Conservation (phyloP, 2,329 filamentous ascomycete genomes). For the Apiospora saccharicola region DNA sequence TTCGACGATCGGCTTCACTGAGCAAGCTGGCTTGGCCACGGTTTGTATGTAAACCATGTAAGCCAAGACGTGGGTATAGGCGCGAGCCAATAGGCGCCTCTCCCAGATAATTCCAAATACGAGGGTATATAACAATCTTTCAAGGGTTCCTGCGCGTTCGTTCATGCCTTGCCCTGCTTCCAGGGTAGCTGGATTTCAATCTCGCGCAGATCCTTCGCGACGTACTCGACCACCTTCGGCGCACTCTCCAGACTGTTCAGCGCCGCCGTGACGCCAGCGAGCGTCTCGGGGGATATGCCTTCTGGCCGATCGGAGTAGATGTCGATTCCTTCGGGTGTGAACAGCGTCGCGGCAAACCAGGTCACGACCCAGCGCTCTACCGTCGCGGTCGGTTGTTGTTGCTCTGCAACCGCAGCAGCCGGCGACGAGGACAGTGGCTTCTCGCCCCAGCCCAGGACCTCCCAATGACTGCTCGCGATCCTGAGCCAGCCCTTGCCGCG, state of each 20-base stretch:
- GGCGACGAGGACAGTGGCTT: constrained; percentile 35
- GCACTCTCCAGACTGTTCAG: constrained; percentile 62
- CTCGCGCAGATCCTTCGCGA: constrained; percentile 55
- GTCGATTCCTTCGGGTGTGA: constrained; percentile 84
- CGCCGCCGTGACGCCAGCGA: constrained; percentile 62
- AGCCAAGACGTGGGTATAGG: neutral
- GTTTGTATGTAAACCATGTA: neutral
- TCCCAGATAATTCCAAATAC: neutral
- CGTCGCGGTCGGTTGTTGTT: constrained; percentile 39
- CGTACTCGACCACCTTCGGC: constrained; percentile 60
- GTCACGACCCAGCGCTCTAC: constrained; percentile 78
- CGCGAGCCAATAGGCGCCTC: neutral
- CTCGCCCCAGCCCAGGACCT: constrained; percentile 79
- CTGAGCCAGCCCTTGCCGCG: constrained; percentile 77
- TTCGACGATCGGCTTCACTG: neutral
- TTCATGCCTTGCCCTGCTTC: constrained; percentile 42
- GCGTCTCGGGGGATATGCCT: constrained; percentile 65
- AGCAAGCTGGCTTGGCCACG: neutral
- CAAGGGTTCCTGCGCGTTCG: neutral
- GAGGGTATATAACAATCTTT: neutral
- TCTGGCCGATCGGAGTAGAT: constrained; percentile 72
- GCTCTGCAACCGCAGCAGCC: neutral
- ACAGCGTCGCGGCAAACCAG: constrained; percentile 83
- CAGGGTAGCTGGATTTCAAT: constrained; percentile 62
- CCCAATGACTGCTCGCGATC: constrained; percentile 80